phyloP scores from a whole-genome alignment of 352 stramenopile species.

The Plasmopara viticola region DNA sequence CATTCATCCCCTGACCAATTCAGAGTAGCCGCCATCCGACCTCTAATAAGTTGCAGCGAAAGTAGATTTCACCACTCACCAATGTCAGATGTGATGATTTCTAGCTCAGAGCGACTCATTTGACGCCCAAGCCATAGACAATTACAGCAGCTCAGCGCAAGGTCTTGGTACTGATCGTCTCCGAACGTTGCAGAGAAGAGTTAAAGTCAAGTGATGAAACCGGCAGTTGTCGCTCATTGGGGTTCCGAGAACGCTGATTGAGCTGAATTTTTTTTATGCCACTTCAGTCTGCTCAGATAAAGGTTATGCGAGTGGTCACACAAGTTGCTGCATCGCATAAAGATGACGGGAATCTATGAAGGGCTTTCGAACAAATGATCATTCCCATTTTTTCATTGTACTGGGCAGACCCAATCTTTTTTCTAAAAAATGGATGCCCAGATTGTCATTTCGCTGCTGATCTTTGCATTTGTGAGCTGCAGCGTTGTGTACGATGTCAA shows the following conservation, averaged over 20 bases:
- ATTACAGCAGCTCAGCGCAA: not conserved
- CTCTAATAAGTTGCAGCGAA: not conserved
- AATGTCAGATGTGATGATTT: not conserved
- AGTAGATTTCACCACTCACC: not conserved
- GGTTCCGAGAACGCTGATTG: constrained; percentile 21
- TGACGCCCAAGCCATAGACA: not conserved
- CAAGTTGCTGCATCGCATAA: constrained; percentile 18
- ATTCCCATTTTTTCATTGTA: constrained; percentile 16
- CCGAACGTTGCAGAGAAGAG: constrained; percentile 13
- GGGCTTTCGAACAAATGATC: constrained; percentile 7
- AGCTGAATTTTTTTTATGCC: constrained; percentile 9
- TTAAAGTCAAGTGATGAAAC: constrained; percentile 23
- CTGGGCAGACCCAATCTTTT: constrained; percentile 3
- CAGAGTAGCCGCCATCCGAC: not conserved
- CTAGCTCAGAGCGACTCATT: not conserved
- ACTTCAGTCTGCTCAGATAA: constrained; percentile 18
- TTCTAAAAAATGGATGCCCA: constrained; percentile 22
- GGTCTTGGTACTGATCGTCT: constrained; percentile 7
- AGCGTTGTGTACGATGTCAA: constrained; percentile 60
- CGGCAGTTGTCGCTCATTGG: constrained; percentile 8
- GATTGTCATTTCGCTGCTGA: constrained; percentile 43
- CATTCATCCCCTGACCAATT: not conserved
- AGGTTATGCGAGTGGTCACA: constrained; percentile 8
- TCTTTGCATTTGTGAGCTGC: constrained; percentile 47
- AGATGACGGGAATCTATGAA: not conserved